Evolutionary conservation across 1,284 basidiomycete species (phyloP).

Genomic region (Ceratobasidium sp.): DNA sequence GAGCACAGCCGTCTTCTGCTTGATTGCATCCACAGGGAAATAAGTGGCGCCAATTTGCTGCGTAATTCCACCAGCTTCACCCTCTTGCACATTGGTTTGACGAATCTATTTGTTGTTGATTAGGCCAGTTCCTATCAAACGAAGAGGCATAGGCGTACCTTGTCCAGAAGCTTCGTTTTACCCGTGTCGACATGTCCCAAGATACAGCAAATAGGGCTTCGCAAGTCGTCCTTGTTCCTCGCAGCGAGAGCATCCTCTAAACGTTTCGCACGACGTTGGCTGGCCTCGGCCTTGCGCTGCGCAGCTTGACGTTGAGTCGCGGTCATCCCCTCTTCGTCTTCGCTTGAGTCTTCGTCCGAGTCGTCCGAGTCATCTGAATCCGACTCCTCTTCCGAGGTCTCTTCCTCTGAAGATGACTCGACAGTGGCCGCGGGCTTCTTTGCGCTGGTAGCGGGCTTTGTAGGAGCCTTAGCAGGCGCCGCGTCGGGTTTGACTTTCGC

Average conservation of each 20-base stretch:
- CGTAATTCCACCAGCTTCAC: conserved; percentile 99
- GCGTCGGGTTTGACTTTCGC: conserved; percentile 53
- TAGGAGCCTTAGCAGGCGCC: conserved; percentile 45
- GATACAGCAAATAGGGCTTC: conserved; percentile 99
- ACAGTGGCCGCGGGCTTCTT: conserved; percentile 61
- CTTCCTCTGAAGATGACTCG: conserved; percentile 53
- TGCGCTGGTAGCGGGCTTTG: conserved; percentile 49
- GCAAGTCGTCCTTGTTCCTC: conserved; percentile 89
- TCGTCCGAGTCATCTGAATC: conserved; percentile 64
- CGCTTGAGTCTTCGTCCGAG: conserved; percentile 65
- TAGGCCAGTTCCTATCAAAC: conserved; percentile 5
- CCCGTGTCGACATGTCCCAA: conserved; percentile 99
- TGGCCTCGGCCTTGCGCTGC: conserved; percentile 87
- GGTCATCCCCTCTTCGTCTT: conserved; percentile 72
- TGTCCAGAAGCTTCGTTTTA: conserved; percentile 98
- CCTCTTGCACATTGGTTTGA: conserved; percentile 99
- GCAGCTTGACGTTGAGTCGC: conserved; percentile 76
- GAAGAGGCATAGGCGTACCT: conserved; percentile 67
- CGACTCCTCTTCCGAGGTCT: conserved; percentile 60
- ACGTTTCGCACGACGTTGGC: conserved; percentile 83
- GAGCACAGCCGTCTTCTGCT: conserved; percentile 91
- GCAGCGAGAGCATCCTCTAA: conserved; percentile 91
- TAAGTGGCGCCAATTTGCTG: conserved; percentile 99
- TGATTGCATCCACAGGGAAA: conserved; percentile 98
- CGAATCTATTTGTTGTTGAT: conserved; percentile 77